Conservation (phyloP, 2,329 filamentous ascomycete genomes). For the Colletotrichum liaoningense region DNA sequence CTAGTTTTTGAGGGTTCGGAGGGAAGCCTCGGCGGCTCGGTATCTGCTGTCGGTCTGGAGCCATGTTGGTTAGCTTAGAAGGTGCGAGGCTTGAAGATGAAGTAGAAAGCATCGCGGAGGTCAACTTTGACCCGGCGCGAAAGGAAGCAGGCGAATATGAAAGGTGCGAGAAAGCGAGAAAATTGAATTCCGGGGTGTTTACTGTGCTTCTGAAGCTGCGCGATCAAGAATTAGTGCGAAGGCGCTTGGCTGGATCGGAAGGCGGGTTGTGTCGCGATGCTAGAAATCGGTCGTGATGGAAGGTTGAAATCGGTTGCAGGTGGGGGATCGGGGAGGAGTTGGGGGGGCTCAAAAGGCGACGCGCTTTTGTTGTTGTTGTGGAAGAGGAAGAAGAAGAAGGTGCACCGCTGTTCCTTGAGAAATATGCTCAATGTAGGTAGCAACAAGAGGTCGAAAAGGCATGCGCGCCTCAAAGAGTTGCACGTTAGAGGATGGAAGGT, state of each 20-base stretch:
- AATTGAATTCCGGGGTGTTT: conserved; percentile 10
- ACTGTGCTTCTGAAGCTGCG: conserved; percentile 8
- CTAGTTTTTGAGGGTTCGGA: background rate
- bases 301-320: background rate
- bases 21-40: background rate
- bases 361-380: background rate
- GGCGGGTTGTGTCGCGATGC: background rate
- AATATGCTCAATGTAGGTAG: background rate
- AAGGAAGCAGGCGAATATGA: background rate
- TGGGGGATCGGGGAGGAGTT: background rate
- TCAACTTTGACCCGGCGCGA: background rate
- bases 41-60: background rate
- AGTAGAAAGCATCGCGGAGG: background rate
- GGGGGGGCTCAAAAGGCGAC: background rate
- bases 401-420: background rate
- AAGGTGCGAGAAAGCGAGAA: background rate
- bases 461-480: conserved; percentile 5
- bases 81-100: background rate
- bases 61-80: conserved; percentile 25
- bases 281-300: background rate
- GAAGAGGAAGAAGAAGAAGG: background rate
- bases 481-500: background rate
- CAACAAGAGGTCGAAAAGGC: background rate
- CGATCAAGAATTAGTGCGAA: background rate
- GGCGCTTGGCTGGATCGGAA: conserved; percentile 3